These are phyloP conservation scores for Andalucia godoyi DNA, from an alignment of 78 protist species.

Conservation along the genomic window DNA sequence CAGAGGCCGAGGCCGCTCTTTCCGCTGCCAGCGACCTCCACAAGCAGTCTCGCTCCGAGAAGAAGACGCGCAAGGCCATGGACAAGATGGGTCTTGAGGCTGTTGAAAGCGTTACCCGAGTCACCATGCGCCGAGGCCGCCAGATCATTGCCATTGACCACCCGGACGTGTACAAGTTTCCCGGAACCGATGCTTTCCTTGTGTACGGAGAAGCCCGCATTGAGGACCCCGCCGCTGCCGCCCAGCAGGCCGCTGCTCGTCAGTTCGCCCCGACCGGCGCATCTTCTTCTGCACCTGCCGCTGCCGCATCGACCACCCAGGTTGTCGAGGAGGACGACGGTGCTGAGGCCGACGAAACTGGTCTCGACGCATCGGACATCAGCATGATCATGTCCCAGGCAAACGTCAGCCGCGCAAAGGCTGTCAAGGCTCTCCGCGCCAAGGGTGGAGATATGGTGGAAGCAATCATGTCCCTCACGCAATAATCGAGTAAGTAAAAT, in stretches of 20 bases:
- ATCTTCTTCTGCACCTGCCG: neutral
- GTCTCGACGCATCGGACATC: conserved; percentile 68
- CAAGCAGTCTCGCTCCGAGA: conserved; percentile 62
- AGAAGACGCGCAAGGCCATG: conserved; percentile 79
- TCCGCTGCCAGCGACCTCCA: no score
- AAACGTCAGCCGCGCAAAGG: conserved; percentile 59
- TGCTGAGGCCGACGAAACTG: conserved; percentile 52
- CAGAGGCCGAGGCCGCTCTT: no score
- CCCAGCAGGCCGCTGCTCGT: conserved; percentile 26
- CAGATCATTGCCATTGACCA: conserved; percentile 58
- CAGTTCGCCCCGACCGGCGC: conserved; percentile 28
- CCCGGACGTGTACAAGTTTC: conserved; percentile 81
- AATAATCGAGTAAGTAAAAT: no score
- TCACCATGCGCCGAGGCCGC: conserved; percentile 50
- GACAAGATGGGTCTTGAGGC: conserved; percentile 77
- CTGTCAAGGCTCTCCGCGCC: conserved; percentile 66
- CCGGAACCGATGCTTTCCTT: conserved; percentile 72
- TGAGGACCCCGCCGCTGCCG: conserved; percentile 55
- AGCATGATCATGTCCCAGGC: conserved; percentile 78
- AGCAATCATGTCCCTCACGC: conserved; percentile 69
- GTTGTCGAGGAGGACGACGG: conserved; percentile 44
- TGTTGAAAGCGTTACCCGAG: conserved; percentile 60
- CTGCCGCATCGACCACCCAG: conserved; percentile 32
- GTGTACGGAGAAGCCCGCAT: conserved; percentile 87
- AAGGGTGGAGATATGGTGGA: conserved; percentile 81